Evolutionary conservation across 2,329 filamentous ascomycete genomes (phyloP), one percentile per base, ranked within the genome.

Genomic region (Nannizziopsis barbatae): DNA sequence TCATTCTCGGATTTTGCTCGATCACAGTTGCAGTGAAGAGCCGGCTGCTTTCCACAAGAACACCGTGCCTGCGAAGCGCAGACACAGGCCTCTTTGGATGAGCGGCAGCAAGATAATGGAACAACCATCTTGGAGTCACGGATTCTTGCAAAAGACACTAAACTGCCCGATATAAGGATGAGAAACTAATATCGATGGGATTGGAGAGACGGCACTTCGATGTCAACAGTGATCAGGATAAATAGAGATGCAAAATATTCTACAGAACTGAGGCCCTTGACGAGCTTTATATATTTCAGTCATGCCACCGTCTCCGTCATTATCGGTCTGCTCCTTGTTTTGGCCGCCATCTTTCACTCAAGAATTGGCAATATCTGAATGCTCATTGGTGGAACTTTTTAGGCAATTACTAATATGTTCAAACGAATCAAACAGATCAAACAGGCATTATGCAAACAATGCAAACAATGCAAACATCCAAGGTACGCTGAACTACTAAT

Each of bases 1-100:
- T 70, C 70, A 74, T 95, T 95, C 75, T 95, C 89, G 12, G 73
- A 68, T 3, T 75, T 55, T 3, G 88, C 77, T 67, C 86, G 89
- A 60, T 79, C 79, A 72, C 90, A 95, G 53, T 74, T 84, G 78
- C 90, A 96, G 65, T 89, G 75, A 42, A 95, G 79, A 43, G 90
- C 90, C 3, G 81, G 79, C 64, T 92, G 77, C 73, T 95, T 81
- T 62, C 90, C 90, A 66, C 90, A 96, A 12, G 86, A 93, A 79
- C 88, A 95, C 52, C 68, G 79, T 53, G 77, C 76, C 58, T 79
- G 75, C 47, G 72, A 67, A 35, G 75, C 74, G 58, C 75, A 79
- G 56, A 75, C 73, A 58, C 78, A 81, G 59, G 70, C 66, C 58
- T 69, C 71, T 55, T 71, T 60, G 58, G 74, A 70, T 57, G 74